Evolutionary conservation across 768 basidiomycete species (phyloP).

Genomic region (Suillus spraguei): DNA sequence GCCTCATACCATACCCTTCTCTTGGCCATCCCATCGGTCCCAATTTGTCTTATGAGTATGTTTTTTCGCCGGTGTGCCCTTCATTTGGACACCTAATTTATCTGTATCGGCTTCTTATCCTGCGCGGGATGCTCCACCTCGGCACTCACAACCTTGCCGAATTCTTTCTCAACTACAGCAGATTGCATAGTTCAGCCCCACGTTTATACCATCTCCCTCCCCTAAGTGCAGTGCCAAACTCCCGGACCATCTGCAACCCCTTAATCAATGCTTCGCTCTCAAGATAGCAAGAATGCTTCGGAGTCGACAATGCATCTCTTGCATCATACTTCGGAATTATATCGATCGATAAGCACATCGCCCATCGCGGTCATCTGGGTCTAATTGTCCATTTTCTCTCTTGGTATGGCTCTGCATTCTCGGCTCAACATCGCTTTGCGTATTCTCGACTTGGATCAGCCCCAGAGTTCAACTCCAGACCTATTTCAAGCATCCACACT

Average conservation of each 20-base stretch:
- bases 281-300: slow-evolving; percentile 1
- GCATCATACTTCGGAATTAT: slow-evolving; percentile 9
- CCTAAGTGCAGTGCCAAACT: background rate
- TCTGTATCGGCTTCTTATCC: background rate
- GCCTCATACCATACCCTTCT: background rate
- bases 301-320: background rate
- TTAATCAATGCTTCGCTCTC: background rate
- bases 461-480: background rate
- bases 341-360: slow-evolving; percentile 16
- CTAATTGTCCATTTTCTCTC: background rate
- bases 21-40: background rate
- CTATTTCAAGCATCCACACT: background rate
- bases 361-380: slow-evolving; percentile 8
- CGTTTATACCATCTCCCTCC: background rate
- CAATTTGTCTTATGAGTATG: background rate
- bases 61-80: background rate
- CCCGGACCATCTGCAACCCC: background rate
- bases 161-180: background rate
- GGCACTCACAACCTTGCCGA: background rate
- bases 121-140: background rate
- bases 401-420: background rate
- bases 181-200: background rate
- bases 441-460: background rate
- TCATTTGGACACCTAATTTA: background rate
- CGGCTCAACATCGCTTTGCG: background rate